phyloP scores from a whole-genome alignment of 2,329 filamentous ascomycete species.

The Trichoderma sp. region DNA sequence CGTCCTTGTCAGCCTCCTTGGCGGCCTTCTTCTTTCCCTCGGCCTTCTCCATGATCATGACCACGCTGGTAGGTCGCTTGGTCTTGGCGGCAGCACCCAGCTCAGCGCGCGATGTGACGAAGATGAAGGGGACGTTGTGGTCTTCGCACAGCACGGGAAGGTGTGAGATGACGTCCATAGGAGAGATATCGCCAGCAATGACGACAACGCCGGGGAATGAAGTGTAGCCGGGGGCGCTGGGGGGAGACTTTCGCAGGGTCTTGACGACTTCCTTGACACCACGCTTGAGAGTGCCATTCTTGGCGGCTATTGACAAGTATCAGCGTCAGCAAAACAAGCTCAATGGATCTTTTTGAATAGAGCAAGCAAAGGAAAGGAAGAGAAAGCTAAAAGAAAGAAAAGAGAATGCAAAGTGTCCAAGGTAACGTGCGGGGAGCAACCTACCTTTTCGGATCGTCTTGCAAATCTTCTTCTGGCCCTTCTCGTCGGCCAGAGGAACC shows the following conservation, averaged over 20 bases:
- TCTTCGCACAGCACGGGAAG: conserved; percentile 97
- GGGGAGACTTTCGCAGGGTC: conserved; percentile 86
- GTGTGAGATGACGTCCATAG: conserved; percentile 98
- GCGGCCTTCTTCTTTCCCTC: conserved; percentile 45
- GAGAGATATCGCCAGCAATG: conserved; percentile 95
- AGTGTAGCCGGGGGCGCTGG: conserved; percentile 61
- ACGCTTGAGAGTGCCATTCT: conserved; percentile 92
- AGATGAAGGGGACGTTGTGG: conserved; percentile 95
- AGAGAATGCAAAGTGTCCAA: neutral
- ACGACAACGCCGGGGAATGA: conserved; percentile 74
- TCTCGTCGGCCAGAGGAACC: conserved; percentile 74
- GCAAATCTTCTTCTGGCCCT: conserved; percentile 63
- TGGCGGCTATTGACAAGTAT: conserved; percentile 64
- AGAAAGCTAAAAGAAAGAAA: neutral
- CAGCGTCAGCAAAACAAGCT: neutral
- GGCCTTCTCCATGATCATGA: conserved; percentile 72
- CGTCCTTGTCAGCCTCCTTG: conserved; percentile 44
- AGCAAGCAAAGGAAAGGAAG: neutral
- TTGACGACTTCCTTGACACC: conserved; percentile 99
- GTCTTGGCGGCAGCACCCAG: conserved; percentile 90
- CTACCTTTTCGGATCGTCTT: conserved; percentile 56
- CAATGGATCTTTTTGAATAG: neutral
- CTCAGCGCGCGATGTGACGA: conserved; percentile 87
- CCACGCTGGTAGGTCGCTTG: conserved; percentile 93
- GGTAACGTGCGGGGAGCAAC: conserved; percentile 22